A percentile compares a stretch with the other conserved stretches of the same genome.
These are phyloP conservation scores for Globisporangium nodosum DNA, from an alignment of 352 stramenopile genomes.

Conservation along the genomic window DNA sequence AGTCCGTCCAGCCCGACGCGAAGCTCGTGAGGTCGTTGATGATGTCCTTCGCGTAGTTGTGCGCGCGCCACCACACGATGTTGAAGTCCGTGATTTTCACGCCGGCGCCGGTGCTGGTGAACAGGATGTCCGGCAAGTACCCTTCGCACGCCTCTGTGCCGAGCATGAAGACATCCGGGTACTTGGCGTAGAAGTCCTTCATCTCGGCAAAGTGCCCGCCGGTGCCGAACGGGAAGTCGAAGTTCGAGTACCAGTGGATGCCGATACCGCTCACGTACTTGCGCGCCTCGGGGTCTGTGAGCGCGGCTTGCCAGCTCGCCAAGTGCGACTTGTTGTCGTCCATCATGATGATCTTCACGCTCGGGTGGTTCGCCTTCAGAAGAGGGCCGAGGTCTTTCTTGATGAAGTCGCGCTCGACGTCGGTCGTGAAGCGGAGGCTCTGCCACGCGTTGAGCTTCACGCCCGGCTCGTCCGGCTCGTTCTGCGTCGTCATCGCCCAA, in stretches of 20 bases:
- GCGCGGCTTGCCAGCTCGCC: constrained; percentile 25
- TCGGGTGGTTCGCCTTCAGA: constrained; percentile 57
- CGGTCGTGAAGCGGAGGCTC: constrained; percentile 43
- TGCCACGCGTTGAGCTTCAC: constrained; percentile 51
- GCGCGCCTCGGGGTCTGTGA: constrained; percentile 36
- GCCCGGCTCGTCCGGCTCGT: constrained; percentile 65
- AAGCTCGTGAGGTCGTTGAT: constrained; percentile 75
- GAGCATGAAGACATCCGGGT: constrained; percentile 74
- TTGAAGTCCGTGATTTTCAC: constrained; percentile 35
- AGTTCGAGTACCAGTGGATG: constrained; percentile 84
- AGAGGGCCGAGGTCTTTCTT: constrained; percentile 73
- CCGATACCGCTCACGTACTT: constrained; percentile 83
- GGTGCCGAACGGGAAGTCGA: constrained; percentile 38
- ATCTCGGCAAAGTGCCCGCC: constrained; percentile 48
- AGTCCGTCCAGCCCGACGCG: constrained; percentile 71
- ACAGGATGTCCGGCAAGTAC: constrained; percentile 39
- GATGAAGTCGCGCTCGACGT: constrained; percentile 65
- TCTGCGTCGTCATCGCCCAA: constrained; percentile 85
- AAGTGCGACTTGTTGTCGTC: constrained; percentile 83
- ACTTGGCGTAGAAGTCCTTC: constrained; percentile 42
- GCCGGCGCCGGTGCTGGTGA: constrained; percentile 31
- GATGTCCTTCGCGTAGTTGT: constrained; percentile 78
- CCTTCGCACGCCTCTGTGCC: constrained; percentile 75
- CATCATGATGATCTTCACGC: constrained; percentile 76
- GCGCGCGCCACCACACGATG: constrained; percentile 51